These are phyloP conservation scores for Trichoderma asperelloides DNA, from an alignment of 495 filamentous ascomycete species.

Conservation along the genomic window DNA sequence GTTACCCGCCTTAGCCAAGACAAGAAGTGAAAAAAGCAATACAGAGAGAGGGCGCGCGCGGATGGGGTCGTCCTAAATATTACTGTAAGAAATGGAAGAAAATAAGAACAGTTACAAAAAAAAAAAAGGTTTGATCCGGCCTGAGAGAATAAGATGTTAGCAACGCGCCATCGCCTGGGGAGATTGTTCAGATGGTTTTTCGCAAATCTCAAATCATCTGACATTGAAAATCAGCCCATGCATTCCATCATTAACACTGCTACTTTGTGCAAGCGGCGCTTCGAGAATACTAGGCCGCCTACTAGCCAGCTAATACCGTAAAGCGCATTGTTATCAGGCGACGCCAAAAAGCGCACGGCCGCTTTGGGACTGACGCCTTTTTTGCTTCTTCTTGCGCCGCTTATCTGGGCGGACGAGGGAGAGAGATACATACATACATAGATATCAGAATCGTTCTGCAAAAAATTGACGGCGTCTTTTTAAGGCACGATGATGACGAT, in stretches of 20 bases:
- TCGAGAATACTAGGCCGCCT: not conserved
- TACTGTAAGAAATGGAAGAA: not conserved
- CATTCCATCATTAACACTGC: not conserved
- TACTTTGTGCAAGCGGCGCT: not conserved
- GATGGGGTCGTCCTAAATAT: not conserved
- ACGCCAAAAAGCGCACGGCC: not conserved
- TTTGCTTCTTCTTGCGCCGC: not conserved
- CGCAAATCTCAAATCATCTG: not conserved
- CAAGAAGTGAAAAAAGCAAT: not conserved
- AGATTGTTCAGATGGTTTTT: not conserved
- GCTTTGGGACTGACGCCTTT: not conserved
- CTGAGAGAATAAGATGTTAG: not conserved
- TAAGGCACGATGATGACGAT: not conserved
- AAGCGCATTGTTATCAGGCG: not conserved
- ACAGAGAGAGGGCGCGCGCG: not conserved
- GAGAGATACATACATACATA: not conserved
- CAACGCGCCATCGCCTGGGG: not conserved
- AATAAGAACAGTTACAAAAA: not conserved
- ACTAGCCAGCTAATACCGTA: not conserved
- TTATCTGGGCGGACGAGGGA: not conserved
- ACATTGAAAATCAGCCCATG: constrained; percentile 4
- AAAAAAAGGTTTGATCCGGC: not conserved
- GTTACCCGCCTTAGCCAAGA: not conserved
- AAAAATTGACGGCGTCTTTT: not conserved
- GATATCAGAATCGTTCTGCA: not conserved